These are phyloP conservation scores for Exophiala aquamarina DNA, from an alignment of 2,329 filamentous ascomycete genomes.

Conservation along the genomic window DNA sequence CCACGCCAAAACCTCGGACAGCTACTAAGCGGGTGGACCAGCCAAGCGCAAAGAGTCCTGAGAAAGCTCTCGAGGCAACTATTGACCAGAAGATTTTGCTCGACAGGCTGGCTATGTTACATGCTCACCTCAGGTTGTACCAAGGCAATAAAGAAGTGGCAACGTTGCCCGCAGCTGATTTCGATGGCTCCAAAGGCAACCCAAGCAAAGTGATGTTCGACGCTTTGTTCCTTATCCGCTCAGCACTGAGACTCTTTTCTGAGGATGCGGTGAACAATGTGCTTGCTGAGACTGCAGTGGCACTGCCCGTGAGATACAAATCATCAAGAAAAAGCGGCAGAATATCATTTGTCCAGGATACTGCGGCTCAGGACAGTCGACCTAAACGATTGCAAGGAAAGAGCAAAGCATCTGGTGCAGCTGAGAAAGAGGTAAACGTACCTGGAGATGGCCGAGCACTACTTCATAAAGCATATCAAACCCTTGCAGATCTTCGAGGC, in stretches of 20 bases:
- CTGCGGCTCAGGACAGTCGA: not conserved
- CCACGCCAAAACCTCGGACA: too few relatives aligned
- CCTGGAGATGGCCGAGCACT: constrained; percentile 12
- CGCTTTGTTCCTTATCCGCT: constrained; percentile 58
- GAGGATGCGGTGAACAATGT: constrained; percentile 78
- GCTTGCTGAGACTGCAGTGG: constrained; percentile 88
- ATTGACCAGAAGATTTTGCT: too few relatives aligned
- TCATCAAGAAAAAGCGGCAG: constrained; percentile 51
- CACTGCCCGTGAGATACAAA: constrained; percentile 64
- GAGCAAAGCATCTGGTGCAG: constrained; percentile 2
- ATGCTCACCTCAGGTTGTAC: constrained; percentile 41
- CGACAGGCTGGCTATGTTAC: constrained; percentile 2
- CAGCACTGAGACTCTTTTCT: constrained; percentile 38
- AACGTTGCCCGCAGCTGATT: too few relatives aligned
- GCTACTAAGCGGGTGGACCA: too few relatives aligned
- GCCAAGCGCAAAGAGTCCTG: too few relatives aligned
- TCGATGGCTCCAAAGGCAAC: constrained; percentile 47
- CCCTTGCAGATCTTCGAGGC: constrained; percentile 8
- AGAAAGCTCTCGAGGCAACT: too few relatives aligned
- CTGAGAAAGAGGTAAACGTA: not conserved
- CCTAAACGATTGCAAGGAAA: not conserved
- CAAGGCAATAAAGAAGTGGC: too few relatives aligned
- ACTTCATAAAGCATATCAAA: constrained; percentile 18
- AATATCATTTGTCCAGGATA: constrained; percentile 23
- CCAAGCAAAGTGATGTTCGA: constrained; percentile 55